Base-by-base conservation (phyloP, 1,284 basidiomycete genomes). In the Cerioporus squamosus region DNA sequence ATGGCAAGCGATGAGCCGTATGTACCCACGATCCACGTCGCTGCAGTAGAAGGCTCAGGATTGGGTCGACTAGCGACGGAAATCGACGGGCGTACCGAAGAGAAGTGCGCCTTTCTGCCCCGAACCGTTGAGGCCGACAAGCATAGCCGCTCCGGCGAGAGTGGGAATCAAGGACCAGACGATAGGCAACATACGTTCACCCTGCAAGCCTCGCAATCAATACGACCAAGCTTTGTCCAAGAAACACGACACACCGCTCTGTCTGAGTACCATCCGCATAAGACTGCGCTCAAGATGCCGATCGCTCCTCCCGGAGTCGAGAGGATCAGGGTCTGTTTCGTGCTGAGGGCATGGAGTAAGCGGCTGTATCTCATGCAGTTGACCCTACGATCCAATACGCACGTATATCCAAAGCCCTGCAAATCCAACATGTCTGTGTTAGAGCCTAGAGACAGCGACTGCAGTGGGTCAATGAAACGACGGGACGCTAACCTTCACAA, bases 191-290 rank as follows among this genome's bases (percentile, higher is more conserved):
- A 88, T 88, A 4, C 87, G 77, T 62, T 86, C 84, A 45, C 76
- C 76, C 85, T 87, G 12, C 8, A 55, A 42, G 17, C 9, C 5
- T 22, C 43, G 31, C 20, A 6, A 42, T 12, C 3, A 47, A 4
- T 23, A 29, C 3, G 26, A 29, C 26, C 26, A 3, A 29, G 9
- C 9, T 9, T 6, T 29, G 26, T 6, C n/a, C 6, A 29, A 31
- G 20, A n/a, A 38, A 23, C 44, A 26, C 38, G 22, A 33, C 15
- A 17, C 10, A 83, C 85, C 78, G 81, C 85, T 66, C 76, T 83
- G 65, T 88, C 88, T 0, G 86, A 85, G 65, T 84, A 85, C 80
- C 82, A 87, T 5, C 86, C 86, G 60, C 83, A 84, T 8, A 80
- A 66, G 8, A 87, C 63, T 0, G 83, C 80, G 53, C 75, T 85